Base-by-base conservation (phyloP, 805 yeast species). In the Yarrowia sp. region DNA sequence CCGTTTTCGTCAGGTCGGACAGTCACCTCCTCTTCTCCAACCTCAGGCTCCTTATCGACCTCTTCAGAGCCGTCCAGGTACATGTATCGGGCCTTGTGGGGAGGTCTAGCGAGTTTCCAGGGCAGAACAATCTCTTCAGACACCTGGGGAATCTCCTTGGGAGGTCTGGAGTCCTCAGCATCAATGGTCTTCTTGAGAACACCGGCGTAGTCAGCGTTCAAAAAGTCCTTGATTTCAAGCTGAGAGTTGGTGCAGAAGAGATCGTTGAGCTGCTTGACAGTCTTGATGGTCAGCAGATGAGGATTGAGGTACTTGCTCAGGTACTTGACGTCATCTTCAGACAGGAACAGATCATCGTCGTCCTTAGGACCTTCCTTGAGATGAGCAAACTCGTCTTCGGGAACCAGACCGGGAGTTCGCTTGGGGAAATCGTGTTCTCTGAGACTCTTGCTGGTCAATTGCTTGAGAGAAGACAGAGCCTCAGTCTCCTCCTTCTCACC, bases 21-120 rank as follows among this genome's bases (percentile, higher is more conserved):
- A 76, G 81, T 69, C 1, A 73, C 71, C 14, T 70, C 70, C 15
- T 56, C 56, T 4, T 40, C 67, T 7, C 61, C 68, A 1, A 67
- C 66, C 61, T 72, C 55, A 2, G 70, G 43, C 9, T 42, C 61
- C 15, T 52, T 55, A 4, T 43, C 68, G 15, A 68, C 74, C 58
- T 75, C 79, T 13, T 72, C 74, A 13, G 81, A 75, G 68, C 80
- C 94, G 74, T 91, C 96, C 39, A 93, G 82, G 75, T 92, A 94
- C 81, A 92, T 76, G 75, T 83, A 95, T 70, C 97, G 81, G 79
- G 92, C 93, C 76, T 95, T 92, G 75, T 94, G 98, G 9, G 98
- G 95, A 9, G 99, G 98, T 58, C 89, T 85, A 0, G 98, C 95
- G 47, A 92, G 82, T 70, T 89, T 87, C 99, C 99, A 95, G 9